Base-by-base conservation (phyloP, 192 early-diverging fungal species). In the Coemansia sp. region DNA sequence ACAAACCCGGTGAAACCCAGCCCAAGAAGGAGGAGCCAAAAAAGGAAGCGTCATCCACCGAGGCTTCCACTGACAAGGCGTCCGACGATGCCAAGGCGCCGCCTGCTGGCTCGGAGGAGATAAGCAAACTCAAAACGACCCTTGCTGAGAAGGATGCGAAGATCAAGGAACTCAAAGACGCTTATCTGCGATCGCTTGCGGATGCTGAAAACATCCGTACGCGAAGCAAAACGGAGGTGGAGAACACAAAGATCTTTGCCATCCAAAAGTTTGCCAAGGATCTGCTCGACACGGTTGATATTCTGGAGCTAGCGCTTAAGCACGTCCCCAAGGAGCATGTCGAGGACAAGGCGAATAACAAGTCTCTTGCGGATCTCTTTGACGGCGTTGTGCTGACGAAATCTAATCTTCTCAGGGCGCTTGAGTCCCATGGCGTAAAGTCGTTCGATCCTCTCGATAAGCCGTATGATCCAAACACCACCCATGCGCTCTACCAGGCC, bases 221-320 rank as follows among this genome's bases (percentile, higher is more conserved):
- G 63, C 90, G 97, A 43, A 90, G 92, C 43, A 89, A 91, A 70
- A 88, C 86, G 65, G 98, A 99, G 75, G 84, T 96, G 12, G 88
- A 90, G 20, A 86, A 88, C 41, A 87, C 90, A 56, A 87, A 91
- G 50, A 81, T 88, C 9, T 99, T 90, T 84, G 93, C 98, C 1
- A 95, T 99, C 70, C 94, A 94, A 83, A 96, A 96, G 86, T 99
- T 99, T 74, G 97, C 96, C 72, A 98, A 95, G 82, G 96, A 99
- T 70, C 82, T 99, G 39, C 77, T 99, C 8, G 90, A 92, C 40
- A 93, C 92, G 1, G 94, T 91, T 16, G 98, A 99, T 76, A 90
- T 97, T 40, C 86, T 99, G 51, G 84, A 82, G 62, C 85, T 98
- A 71, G 97, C 98, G 6, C 82, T 99, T 39, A 88, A 92, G 62